Evolutionary conservation across 1,284 basidiomycete genomes (phyloP).

Genomic region (Volvariella volvacea): DNA sequence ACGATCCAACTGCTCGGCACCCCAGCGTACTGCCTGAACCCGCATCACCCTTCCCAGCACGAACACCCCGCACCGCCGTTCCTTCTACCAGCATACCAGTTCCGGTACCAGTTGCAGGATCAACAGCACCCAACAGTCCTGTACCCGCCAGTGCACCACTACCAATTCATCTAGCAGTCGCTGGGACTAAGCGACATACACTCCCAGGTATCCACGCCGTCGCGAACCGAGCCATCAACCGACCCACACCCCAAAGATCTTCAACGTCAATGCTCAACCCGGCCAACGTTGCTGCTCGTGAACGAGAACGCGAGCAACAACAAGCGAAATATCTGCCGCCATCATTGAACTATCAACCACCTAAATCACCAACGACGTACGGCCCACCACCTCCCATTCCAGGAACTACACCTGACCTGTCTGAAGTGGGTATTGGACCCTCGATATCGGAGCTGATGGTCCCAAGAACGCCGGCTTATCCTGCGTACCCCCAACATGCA

Average conservation of each 20-base stretch:
- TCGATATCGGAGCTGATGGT: constrained; percentile 1
- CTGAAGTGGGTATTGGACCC: background rate
- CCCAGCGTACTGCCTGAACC: constrained; percentile 62
- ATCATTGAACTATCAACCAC: constrained; percentile 25
- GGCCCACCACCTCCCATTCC: constrained; percentile 33
- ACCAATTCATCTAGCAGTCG: constrained; percentile 28
- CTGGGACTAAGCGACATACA: constrained; percentile 55
- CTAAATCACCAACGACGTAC: constrained; percentile 44
- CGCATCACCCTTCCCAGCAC: constrained; percentile 61
- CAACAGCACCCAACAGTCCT: background rate
- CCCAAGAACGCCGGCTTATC: constrained; percentile 56
- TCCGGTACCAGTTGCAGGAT: background rate
- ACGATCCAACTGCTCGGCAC: constrained; percentile 21
- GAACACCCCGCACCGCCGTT: constrained; percentile 16
- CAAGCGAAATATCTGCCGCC: constrained; percentile 19
- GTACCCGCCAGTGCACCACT: constrained; percentile 14
- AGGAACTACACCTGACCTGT: constrained; percentile 10
- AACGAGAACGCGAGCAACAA: constrained; percentile 14
- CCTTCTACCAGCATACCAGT: constrained; percentile 12
- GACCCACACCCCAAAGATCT: constrained; percentile 23
- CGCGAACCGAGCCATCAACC: constrained; percentile 32
- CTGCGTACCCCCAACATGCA: constrained; percentile 50
- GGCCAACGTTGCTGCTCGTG: constrained; percentile 9
- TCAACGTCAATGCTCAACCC: constrained; percentile 21
- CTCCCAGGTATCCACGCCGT: constrained; percentile 30